Conservation (phyloP, 306 rosid genomes). For the Vigna angularis region DNA sequence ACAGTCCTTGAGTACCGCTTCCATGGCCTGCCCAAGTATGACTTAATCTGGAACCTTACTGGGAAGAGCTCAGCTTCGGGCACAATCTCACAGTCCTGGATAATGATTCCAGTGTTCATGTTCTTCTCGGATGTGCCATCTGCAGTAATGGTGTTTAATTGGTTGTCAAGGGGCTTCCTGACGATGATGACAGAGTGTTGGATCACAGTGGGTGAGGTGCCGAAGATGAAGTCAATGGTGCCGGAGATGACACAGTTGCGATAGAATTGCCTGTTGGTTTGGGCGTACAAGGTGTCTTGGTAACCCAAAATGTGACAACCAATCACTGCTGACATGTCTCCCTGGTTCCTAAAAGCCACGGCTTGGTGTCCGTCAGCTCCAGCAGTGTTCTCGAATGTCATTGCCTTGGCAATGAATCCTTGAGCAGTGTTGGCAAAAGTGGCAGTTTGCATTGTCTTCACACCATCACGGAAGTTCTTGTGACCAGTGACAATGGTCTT, state of each 20-base stretch:
- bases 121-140: slow-evolving; percentile 44
- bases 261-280: slow-evolving; percentile 69
- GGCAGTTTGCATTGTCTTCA: too few relatives aligned
- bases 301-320: slow-evolving; percentile 62
- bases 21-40: slow-evolving; percentile 79
- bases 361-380: slow-evolving; percentile 73
- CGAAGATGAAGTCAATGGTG: slow-evolving; percentile 78
- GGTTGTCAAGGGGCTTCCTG: slow-evolving; percentile 54
- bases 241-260: slow-evolving; percentile 75
- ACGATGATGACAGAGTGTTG: slow-evolving; percentile 64
- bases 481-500: slow-evolving; percentile 64
- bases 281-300: slow-evolving; percentile 71
- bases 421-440: slow-evolving; percentile 32
- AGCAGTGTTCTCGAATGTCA: slow-evolving; percentile 75
- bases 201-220: slow-evolving; percentile 50
- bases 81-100: slow-evolving; percentile 67
- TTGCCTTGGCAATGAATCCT: slow-evolving; percentile 57
- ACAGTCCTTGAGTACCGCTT: slow-evolving; percentile 56
- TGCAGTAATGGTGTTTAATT: slow-evolving; percentile 62
- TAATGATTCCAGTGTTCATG: slow-evolving; percentile 48
- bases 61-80: slow-evolving; percentile 55
- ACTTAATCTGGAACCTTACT: slow-evolving; percentile 38
- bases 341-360: slow-evolving; percentile 65
- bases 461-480: slow-evolving; percentile 42
- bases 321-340: slow-evolving; percentile 57